A percentile compares a stretch with the other conserved stretches of the same genome.
Conservation (phyloP, 2,329 filamentous ascomycete species). For the Fusarium oxysporum region DNA sequence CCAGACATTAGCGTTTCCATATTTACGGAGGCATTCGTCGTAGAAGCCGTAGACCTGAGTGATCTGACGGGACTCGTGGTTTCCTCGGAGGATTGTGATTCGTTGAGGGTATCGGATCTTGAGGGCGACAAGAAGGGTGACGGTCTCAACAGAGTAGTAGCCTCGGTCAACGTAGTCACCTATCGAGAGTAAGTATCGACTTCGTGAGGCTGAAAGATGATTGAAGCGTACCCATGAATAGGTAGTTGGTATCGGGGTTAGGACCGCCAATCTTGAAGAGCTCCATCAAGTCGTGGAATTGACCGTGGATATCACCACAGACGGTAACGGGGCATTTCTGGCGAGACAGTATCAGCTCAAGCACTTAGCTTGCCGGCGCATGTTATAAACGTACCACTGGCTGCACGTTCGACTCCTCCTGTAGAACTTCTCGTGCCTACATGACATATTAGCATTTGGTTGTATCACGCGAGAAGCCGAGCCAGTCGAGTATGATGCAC, state of each 20-base stretch:
- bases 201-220: not conserved
- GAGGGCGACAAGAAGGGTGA: conserved; percentile 93
- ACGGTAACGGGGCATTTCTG: conserved; percentile 99
- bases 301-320: conserved; percentile 98
- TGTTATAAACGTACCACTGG: conserved; percentile 80
- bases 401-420: conserved; percentile 98
- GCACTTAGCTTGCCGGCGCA: conserved; percentile 23
- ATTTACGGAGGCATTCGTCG: conserved; percentile 98
- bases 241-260: conserved; percentile 98
- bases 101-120: conserved; percentile 98
- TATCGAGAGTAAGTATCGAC: conserved; percentile 51
- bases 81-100: conserved; percentile 98
- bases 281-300: conserved; percentile 99
- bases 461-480: conserved; percentile 48
- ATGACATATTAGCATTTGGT: conserved; percentile 47
- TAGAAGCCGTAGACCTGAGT: conserved; percentile 99
- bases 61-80: conserved; percentile 99
- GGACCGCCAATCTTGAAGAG: conserved; percentile 98
- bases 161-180: conserved; percentile 98
- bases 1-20: conserved; percentile 99
- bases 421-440: conserved; percentile 93
- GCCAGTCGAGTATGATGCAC: conserved; percentile 27
- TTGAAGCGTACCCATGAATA: conserved; percentile 87
- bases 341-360: conserved; percentile 45
- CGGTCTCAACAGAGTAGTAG: conserved; percentile 98